phyloP scores from a whole-genome alignment of 208 protist species.

The Lotmaria passim region DNA sequence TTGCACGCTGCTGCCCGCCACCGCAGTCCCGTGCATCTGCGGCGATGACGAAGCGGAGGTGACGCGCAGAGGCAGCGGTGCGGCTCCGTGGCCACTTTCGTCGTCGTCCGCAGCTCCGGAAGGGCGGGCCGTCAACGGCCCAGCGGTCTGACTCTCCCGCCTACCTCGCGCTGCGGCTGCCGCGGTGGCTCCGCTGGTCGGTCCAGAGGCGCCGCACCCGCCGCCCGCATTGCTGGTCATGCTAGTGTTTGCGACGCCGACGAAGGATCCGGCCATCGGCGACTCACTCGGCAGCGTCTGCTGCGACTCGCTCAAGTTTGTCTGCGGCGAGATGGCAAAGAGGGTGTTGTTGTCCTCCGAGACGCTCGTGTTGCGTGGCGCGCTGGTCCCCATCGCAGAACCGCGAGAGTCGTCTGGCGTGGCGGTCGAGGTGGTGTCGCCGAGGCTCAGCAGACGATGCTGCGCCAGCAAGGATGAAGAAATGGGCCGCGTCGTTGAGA shows the following conservation, averaged over 20 bases:
- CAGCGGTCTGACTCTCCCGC: background rate
- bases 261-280: conserved; percentile 15
- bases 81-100: too few relatives aligned
- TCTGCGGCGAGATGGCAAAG: conserved; percentile 19
- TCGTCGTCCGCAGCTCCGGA: background rate
- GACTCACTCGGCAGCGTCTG: conserved; percentile 13
- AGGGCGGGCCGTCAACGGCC: conserved; percentile 6
- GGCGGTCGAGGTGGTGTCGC: background rate
- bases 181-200: background rate
- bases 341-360: conserved; percentile 26
- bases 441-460: conserved; percentile 10
- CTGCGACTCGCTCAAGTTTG: conserved; percentile 24
- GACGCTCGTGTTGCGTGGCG: conserved; percentile 12
- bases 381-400: conserved; percentile 19
- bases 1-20: background rate
- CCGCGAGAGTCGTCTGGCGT: conserved; percentile 1
- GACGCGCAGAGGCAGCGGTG: background rate
- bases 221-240: conserved; percentile 11
- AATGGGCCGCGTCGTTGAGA: background rate
- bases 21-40: too few relatives aligned
- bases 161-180: background rate
- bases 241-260: conserved; percentile 7
- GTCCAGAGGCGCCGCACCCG: background rate
- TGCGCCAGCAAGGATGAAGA: conserved; percentile 10
- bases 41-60: background rate